These are phyloP conservation scores for Notholithocarpus densiflorus DNA, from an alignment of 306 rosid species.

Conservation along the genomic window DNA sequence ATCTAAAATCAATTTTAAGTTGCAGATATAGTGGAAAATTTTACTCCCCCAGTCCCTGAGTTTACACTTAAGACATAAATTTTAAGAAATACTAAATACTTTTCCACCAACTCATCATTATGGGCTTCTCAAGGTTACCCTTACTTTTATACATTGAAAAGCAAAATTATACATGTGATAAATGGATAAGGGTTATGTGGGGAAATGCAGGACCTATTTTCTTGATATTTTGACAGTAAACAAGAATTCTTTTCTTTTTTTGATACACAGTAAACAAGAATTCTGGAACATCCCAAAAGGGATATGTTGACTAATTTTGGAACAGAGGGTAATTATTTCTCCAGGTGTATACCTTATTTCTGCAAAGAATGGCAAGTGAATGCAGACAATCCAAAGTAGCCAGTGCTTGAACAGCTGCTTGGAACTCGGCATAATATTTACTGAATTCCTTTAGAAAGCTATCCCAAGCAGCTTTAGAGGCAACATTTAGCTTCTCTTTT, in stretches of 20 bases:
- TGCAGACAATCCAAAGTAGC: slow-evolving; percentile 90
- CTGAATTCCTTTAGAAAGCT: slow-evolving; percentile 68
- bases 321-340: slow-evolving; percentile 3
- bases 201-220: not conserved
- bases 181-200: not conserved
- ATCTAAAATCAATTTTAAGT: not conserved
- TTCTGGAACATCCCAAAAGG: not conserved
- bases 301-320: not conserved
- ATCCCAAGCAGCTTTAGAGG: slow-evolving; percentile 82
- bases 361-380: slow-evolving; percentile 87
- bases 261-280: not conserved
- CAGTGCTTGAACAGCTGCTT: slow-evolving; percentile 80
- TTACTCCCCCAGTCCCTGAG: not conserved
- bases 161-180: not conserved
- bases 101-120: not conserved
- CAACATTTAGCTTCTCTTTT: slow-evolving; percentile 68
- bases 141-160: too few relatives aligned
- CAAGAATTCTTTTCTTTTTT: not conserved
- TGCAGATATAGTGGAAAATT: not conserved
- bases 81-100: not conserved
- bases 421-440: slow-evolving; percentile 70
- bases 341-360: slow-evolving; percentile 63
- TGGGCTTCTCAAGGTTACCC: too few relatives aligned
- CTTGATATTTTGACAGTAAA: not conserved
- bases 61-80: not conserved